Conservation (phyloP, 805 yeast genomes). For the Candida golubevii region DNA sequence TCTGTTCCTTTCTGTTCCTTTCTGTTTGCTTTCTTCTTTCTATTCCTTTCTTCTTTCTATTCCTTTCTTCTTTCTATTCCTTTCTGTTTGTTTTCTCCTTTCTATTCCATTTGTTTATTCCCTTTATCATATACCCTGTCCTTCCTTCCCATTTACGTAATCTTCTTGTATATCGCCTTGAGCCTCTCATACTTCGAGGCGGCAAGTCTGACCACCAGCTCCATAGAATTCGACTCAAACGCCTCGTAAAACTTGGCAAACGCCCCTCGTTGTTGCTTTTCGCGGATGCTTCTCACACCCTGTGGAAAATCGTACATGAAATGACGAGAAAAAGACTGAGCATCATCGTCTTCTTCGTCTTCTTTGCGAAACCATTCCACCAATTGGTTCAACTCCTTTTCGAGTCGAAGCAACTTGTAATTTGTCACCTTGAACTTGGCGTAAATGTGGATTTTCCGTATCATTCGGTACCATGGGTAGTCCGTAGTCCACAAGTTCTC, state of each 20-base stretch:
- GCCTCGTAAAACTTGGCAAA: conserved; percentile 16
- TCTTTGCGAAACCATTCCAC: conserved; percentile 6
- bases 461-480: conserved; percentile 72
- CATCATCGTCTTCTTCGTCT: conserved; percentile 15
- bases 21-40: no score
- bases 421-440: conserved; percentile 54
- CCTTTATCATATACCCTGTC: no score
- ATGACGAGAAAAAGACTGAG: conserved; percentile 5
- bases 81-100: no score
- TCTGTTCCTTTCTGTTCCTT: no score
- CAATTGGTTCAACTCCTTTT: conserved; percentile 24
- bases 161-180: conserved; percentile 6
- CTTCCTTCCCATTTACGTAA: background rate
- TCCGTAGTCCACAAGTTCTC: conserved; percentile 54
- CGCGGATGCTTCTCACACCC: conserved; percentile 1
- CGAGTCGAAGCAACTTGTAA: conserved; percentile 42
- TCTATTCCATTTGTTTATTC: no score
- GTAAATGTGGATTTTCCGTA: conserved; percentile 55
- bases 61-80: no score
- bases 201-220: conserved; percentile 7
- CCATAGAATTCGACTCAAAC: conserved; percentile 6
- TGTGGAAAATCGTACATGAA: conserved; percentile 15
- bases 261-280: conserved; percentile 11
- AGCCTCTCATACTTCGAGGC: conserved; percentile 15
- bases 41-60: no score